phyloP scores from a whole-genome alignment of 1,284 basidiomycete species.

The Cryptococcus hybrid region DNA sequence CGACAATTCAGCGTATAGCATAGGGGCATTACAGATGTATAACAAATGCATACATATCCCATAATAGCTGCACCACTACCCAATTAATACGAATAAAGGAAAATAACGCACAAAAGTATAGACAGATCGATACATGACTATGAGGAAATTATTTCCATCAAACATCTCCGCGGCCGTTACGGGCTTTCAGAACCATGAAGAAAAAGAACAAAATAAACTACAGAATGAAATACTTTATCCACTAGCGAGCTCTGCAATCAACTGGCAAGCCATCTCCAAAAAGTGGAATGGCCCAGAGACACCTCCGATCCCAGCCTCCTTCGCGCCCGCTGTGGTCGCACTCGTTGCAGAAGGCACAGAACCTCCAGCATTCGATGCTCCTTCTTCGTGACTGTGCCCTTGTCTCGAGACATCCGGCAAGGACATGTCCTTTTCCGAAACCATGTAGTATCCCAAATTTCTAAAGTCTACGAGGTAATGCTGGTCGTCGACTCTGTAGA shows the following conservation, averaged over 20 bases:
- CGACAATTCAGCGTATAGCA: too few species aligned
- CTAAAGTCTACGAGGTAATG: slow-evolving; percentile 99
- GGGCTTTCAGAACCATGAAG: too few species aligned
- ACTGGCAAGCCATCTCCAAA: slow-evolving; percentile 82
- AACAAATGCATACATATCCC: too few species aligned
- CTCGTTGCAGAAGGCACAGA: background rate
- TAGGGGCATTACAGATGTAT: too few species aligned
- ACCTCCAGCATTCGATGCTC: background rate
- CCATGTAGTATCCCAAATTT: slow-evolving; percentile 85
- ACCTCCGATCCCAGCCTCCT: slow-evolving; percentile 64
- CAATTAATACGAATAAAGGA: too few species aligned
- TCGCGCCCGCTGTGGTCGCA: slow-evolving; percentile 68
- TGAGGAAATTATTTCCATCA: too few species aligned
- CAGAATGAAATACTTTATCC: slow-evolving; percentile 13
- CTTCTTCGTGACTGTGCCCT: background rate
- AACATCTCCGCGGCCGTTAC: too few species aligned
- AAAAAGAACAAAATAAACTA: too few species aligned
- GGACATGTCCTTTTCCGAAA: slow-evolving; percentile 28
- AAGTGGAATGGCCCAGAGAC: slow-evolving; percentile 89
- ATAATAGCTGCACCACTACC: too few species aligned
- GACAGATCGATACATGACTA: too few species aligned
- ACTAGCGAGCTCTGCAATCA: slow-evolving; percentile 55
- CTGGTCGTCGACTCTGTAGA: slow-evolving; percentile 91
- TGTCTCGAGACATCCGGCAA: slow-evolving; percentile 15
- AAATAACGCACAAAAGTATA: too few species aligned